Base-by-base conservation (phyloP, 2,329 filamentous ascomycete species). In the Knufia fluminis region DNA sequence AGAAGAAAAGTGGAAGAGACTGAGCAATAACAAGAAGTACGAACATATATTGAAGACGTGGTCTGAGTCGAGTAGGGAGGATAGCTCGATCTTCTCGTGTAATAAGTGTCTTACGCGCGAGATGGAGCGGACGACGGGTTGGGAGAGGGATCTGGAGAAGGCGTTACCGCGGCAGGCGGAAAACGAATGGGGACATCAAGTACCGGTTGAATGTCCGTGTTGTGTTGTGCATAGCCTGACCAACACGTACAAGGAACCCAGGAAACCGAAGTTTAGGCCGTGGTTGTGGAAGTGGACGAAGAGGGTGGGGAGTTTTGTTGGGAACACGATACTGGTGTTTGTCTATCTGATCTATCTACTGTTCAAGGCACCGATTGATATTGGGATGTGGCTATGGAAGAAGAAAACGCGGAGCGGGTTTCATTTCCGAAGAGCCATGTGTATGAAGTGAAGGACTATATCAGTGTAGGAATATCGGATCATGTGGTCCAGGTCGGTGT, bases 21-120 rank as follows among this genome's bases (percentile, higher is more conserved):
- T 54, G 48, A 49, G 49, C 35, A 54, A 54, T 23, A 51, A 48
- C 22, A 48, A 45, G 24, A 44, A 43, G 36, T 57, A 54, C 46
- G 45, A 50, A n/a, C 44, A 58, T 31, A 31, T 58, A 16, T 23
- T 58, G 9, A 33, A 52, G 20, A 46, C 36, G n/a, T 58, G 54
- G 56, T 56, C 50, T 28, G 28, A 49, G 10, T 50, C 50, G 3
- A 32, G 41, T 1, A 26, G 35, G 7, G 52, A 52, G 43, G 56
- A 58, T 31, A 54, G 49, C 41, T 54, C 49, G 26, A 33, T 41
- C 31, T 47, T 55, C 23, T 54, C 40, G 36, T 58, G 56, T 31
- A 48, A 51, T 10, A 39, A 39, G 10, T 48, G 45, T 20, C 23
- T 33, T 16, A 40, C 45, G 23, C 19, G 36, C 2, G 45, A 40